Conservation (phyloP, 1,284 basidiomycete species). For the Sanghuangporus weigelae region DNA sequence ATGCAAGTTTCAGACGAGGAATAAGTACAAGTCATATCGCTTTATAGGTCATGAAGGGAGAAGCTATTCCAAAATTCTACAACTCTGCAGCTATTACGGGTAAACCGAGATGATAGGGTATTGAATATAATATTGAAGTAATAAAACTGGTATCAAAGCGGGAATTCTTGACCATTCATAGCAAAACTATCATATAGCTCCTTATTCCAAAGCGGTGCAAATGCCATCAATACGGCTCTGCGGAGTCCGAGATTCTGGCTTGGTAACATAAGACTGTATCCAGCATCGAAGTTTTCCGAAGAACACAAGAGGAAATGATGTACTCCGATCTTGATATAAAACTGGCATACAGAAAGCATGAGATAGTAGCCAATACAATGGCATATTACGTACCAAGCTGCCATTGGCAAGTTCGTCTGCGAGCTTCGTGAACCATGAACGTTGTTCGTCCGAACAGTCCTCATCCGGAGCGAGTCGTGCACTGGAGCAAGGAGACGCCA, state of each 20-base stretch:
- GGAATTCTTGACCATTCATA: not conserved
- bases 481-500: not conserved
- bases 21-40: too few relatives aligned
- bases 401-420: not conserved
- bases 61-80: too few relatives aligned
- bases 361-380: not conserved
- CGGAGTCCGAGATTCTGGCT: constrained; percentile 2
- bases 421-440: not conserved
- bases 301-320: not conserved
- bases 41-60: too few relatives aligned
- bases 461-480: constrained; percentile 9
- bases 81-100: too few relatives aligned
- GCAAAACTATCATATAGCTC: constrained; percentile 1
- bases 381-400: constrained; percentile 1
- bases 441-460: not conserved
- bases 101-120: too few relatives aligned
- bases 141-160: not conserved
- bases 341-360: constrained; percentile 1
- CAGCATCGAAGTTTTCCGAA: constrained; percentile 1
- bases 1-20: too few relatives aligned
- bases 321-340: constrained; percentile 2
- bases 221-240: not conserved
- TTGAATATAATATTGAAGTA: not conserved
- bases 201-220: not conserved
- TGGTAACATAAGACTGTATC: not conserved